Conservation (phyloP, 768 basidiomycete species). For the Boletus pseudo-olivaceus region DNA sequence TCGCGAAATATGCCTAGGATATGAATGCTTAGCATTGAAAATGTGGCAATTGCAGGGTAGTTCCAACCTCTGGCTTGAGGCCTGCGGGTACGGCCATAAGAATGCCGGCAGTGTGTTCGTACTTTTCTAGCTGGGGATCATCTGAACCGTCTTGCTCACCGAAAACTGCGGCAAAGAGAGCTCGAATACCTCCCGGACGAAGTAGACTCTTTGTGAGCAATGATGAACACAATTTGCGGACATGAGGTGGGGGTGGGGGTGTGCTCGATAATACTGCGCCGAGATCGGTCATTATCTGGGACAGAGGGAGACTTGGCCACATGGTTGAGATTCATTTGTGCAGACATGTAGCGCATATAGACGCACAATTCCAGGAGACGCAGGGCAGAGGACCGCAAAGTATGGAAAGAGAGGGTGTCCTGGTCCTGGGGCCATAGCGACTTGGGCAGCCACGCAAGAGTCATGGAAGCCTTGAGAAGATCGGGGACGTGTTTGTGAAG, state of each 20-base stretch:
- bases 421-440: conserved; percentile 38
- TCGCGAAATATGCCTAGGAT: conserved; percentile 57
- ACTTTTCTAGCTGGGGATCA: conserved; percentile 59
- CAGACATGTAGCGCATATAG: conserved; percentile 12
- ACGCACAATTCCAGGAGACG: conserved; percentile 64
- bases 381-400: conserved; percentile 48
- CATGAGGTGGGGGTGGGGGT: conserved; percentile 44
- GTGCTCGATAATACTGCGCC: conserved; percentile 52
- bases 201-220: conserved; percentile 69
- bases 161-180: conserved; percentile 67
- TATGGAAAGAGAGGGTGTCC: conserved; percentile 39
- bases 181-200: conserved; percentile 65
- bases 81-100: conserved; percentile 59
- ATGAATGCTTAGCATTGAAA: neutral
- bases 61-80: conserved; percentile 51
- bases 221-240: conserved; percentile 55
- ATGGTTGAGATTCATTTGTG: conserved; percentile 8
- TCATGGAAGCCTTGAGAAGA: conserved; percentile 55
- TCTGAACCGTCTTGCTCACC: conserved; percentile 53
- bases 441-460: conserved; percentile 73
- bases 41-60: neutral
- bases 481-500: conserved; percentile 57
- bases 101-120: conserved; percentile 68
- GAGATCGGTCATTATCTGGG: conserved; percentile 63
- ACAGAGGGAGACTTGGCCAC: conserved; percentile 50